Evolutionary conservation across 2,329 filamentous ascomycete species (phyloP).

Genomic region (Delphinella strobiligena): DNA sequence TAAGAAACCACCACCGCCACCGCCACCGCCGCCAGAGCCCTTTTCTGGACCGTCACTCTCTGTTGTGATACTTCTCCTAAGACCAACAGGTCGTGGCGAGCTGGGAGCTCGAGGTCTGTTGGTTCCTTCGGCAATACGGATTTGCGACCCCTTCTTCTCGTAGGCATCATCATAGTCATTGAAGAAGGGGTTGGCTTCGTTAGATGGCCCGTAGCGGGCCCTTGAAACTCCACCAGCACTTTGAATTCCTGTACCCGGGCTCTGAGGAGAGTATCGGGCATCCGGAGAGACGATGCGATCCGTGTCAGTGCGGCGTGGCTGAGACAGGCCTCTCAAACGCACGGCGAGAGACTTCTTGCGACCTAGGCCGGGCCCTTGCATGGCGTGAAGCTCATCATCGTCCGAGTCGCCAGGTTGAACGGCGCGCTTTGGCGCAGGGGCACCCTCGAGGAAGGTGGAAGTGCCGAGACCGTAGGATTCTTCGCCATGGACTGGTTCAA

Average conservation of each 20-base stretch:
- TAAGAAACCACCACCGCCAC: slow-evolving; percentile 52
- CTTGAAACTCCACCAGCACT: slow-evolving; percentile 31
- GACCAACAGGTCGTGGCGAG: slow-evolving; percentile 43
- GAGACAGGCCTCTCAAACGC: slow-evolving; percentile 74
- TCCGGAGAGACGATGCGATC: slow-evolving; percentile 34
- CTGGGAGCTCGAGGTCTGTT: slow-evolving; percentile 33
- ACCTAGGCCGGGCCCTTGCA: slow-evolving; percentile 45
- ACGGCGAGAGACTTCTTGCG: slow-evolving; percentile 94
- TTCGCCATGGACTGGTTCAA: slow-evolving; percentile 69
- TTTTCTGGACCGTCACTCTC: slow-evolving; percentile 14
- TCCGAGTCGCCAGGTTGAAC: slow-evolving; percentile 64
- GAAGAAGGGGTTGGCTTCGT: slow-evolving; percentile 66
- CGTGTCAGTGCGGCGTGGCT: slow-evolving; percentile 41
- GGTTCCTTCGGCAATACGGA: slow-evolving; percentile 36
- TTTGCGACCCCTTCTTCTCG: slow-evolving; percentile 49
- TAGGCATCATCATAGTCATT: slow-evolving; percentile 58
- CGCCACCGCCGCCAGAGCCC: slow-evolving; percentile 17
- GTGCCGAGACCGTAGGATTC: slow-evolving; percentile 78
- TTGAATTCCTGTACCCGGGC: slow-evolving; percentile 12
- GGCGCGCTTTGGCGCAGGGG: slow-evolving; percentile 70
- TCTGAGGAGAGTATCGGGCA: slow-evolving; percentile 34
- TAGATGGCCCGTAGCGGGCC: slow-evolving; percentile 20
- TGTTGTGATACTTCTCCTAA: slow-evolving; percentile 54
- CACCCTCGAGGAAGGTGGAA: slow-evolving; percentile 89
- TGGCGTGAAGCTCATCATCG: slow-evolving; percentile 43